Evolutionary conservation across 139 green algal genomes (phyloP), one percentile per base, ranked within the genome.

Genomic region (Closterium sp.): DNA sequence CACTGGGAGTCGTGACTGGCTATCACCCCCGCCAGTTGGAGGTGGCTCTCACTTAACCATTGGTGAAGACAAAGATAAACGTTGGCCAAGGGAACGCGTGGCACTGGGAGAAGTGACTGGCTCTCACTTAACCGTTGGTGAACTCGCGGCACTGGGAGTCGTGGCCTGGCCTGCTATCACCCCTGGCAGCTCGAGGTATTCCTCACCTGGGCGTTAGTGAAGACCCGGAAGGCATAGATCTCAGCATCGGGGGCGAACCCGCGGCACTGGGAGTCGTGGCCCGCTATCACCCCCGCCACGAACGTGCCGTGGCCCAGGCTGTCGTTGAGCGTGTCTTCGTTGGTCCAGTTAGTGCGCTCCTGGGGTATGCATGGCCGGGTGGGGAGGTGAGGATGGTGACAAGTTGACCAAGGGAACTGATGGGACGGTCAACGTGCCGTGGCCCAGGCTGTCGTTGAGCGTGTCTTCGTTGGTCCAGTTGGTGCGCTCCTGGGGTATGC

Each of bases 391-490:
- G n/a, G n/a, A n/a, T n/a, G n/a, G n/a, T n/a, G n/a, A n/a, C n/a
- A n/a, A n/a, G n/a, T n/a, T n/a, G n/a, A n/a, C n/a, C n/a, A n/a
- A n/a, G n/a, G n/a, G n/a, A n/a, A n/a, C n/a, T n/a, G n/a, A 97
- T 87, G 98, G n/a, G n/a, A n/a, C n/a, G n/a, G n/a, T n/a, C n/a
- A n/a, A n/a, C n/a, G n/a, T n/a, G n/a, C n/a, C 98, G 92, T 99
- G 98, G 1, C 98, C 98, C 76, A 99, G 92, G 16, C 98, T 98
- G 93, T 99, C 98, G 6, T 96, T 95, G 34, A 99, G 95, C 1
- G 96, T 98, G 33, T 97, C 93, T 95, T 99, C 97, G 90, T 99
- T 97, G n/a, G 98, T 99, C 98, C 98, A 99, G 91, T 99, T 99
- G 66, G 97, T 97, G 38, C 98, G 96, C 92, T 99, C n/a, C n/a